These are phyloP conservation scores for Amaranthus hypochondriacus DNA, from an alignment of 148 eudicot genomes.

Conservation along the genomic window DNA sequence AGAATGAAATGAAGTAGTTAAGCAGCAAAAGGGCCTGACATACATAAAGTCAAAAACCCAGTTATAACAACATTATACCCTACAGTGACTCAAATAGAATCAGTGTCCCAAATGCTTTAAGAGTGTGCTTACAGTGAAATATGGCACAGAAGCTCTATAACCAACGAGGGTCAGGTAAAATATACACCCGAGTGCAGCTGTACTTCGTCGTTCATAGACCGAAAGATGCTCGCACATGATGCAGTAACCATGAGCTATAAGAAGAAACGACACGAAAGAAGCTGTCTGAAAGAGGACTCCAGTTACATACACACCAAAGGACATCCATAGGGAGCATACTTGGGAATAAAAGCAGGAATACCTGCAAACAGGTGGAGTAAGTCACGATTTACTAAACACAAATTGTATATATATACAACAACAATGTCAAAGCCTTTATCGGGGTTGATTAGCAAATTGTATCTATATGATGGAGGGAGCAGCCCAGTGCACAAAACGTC, in stretches of 20 bases:
- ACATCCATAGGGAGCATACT: slow-evolving; percentile 88
- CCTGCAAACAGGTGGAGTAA: slow-evolving; percentile 35
- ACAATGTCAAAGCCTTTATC: neutral
- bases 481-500: no score
- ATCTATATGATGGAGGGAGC: no score
- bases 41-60: slow-evolving; percentile 13
- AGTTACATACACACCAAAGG: slow-evolving; percentile 85
- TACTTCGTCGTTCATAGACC: slow-evolving; percentile 57
- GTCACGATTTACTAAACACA: slow-evolving; percentile 1
- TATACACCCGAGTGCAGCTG: slow-evolving; percentile 69
- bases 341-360: slow-evolving; percentile 78
- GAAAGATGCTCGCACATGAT: slow-evolving; percentile 87
- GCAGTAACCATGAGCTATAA: slow-evolving; percentile 91
- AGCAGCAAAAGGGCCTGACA: slow-evolving; percentile 70
- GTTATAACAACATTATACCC: neutral
- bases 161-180: slow-evolving; percentile 93
- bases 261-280: slow-evolving; percentile 76
- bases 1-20: slow-evolving; percentile 68
- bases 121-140: slow-evolving; percentile 66
- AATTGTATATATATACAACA: neutral
- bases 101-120: neutral
- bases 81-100: neutral
- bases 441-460: no score
- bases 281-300: slow-evolving; percentile 88
- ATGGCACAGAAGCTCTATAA: slow-evolving; percentile 86